phyloP scores from a whole-genome alignment of 768 basidiomycete species.

The Mycena amicta region DNA sequence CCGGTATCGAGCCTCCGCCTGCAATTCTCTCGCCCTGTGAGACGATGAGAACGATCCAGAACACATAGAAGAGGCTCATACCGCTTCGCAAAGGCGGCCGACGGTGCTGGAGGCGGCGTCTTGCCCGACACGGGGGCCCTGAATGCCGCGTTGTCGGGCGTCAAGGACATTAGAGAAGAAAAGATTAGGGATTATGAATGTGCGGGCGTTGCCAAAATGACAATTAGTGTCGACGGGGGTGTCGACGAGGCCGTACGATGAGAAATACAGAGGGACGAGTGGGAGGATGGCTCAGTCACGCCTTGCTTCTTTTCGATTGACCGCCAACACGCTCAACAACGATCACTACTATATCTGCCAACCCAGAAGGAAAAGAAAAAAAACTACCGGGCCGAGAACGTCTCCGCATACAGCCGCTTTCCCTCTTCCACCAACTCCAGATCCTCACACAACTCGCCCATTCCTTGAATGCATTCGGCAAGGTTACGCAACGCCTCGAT shows the following conservation, averaged over 20 bases:
- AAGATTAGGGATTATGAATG: slow-evolving; percentile 83
- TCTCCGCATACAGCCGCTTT: slow-evolving; percentile 7
- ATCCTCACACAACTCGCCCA: slow-evolving; percentile 10
- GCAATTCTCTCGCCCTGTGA: slow-evolving; percentile 80
- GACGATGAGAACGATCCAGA: slow-evolving; percentile 22
- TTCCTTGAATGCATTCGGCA: slow-evolving; percentile 11
- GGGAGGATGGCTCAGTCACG: slow-evolving; percentile 1
- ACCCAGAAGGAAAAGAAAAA: no score
- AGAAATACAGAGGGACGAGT: slow-evolving; percentile 10
- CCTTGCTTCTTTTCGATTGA: not conserved
- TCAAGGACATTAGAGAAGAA: slow-evolving; percentile 88
- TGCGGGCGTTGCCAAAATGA: slow-evolving; percentile 36
- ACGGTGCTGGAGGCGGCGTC: slow-evolving; percentile 88
- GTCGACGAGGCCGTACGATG: slow-evolving; percentile 31
- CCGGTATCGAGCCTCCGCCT: slow-evolving; percentile 78
- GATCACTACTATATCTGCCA: no score
- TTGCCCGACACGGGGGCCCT: slow-evolving; percentile 81
- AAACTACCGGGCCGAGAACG: not conserved
- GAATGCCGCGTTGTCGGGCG: slow-evolving; percentile 83
- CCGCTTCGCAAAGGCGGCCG: slow-evolving; percentile 89
- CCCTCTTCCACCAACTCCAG: slow-evolving; percentile 8
- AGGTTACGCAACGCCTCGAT: slow-evolving; percentile 9
- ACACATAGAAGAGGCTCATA: slow-evolving; percentile 34
- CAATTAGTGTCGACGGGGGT: slow-evolving; percentile 32
- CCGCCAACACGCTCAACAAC: no score